Evolutionary conservation across 192 early-diverging fungal species (phyloP).

Genomic region (Geranomyces michiganensis): DNA sequence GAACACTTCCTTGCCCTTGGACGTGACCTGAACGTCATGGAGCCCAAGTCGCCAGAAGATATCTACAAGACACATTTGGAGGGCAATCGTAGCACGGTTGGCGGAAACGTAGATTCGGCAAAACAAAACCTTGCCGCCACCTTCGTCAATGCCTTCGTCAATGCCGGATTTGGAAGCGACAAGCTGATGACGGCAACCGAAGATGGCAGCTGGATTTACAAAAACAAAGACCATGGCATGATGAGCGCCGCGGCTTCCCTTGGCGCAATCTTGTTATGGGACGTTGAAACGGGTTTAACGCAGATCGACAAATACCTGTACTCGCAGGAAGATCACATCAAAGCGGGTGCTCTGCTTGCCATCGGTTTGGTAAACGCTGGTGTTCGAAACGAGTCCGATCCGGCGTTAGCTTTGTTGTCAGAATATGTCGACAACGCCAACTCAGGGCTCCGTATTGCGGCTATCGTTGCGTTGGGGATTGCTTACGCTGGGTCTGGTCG

Average conservation of each 20-base stretch:
- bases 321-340: slow-evolving; percentile 84
- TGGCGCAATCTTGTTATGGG: slow-evolving; percentile 93
- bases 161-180: slow-evolving; percentile 93
- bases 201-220: slow-evolving; percentile 92
- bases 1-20: slow-evolving; percentile 88
- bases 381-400: slow-evolving; percentile 88
- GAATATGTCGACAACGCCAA: slow-evolving; percentile 73
- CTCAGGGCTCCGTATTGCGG: slow-evolving; percentile 68
- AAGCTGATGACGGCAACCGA: slow-evolving; percentile 81
- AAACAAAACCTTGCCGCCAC: slow-evolving; percentile 95
- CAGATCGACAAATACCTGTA: slow-evolving; percentile 96
- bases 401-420: slow-evolving; percentile 83
- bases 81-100: slow-evolving; percentile 71
- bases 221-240: slow-evolving; percentile 98
- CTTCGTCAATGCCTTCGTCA: slow-evolving; percentile 99
- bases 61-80: slow-evolving; percentile 98
- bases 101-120: slow-evolving; percentile 85
- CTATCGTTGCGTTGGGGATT: slow-evolving; percentile 89
- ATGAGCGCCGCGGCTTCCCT: slow-evolving; percentile 93
- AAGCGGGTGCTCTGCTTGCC: slow-evolving; percentile 89
- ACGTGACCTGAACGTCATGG: slow-evolving; percentile 90
- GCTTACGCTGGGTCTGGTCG: slow-evolving; percentile 91
- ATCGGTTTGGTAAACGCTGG: slow-evolving; percentile 92
- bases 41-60: slow-evolving; percentile 95
- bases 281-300: slow-evolving; percentile 85